Evolutionary conservation across 1,284 basidiomycete species (phyloP).

Genomic region (Irpex rosettiformis): DNA sequence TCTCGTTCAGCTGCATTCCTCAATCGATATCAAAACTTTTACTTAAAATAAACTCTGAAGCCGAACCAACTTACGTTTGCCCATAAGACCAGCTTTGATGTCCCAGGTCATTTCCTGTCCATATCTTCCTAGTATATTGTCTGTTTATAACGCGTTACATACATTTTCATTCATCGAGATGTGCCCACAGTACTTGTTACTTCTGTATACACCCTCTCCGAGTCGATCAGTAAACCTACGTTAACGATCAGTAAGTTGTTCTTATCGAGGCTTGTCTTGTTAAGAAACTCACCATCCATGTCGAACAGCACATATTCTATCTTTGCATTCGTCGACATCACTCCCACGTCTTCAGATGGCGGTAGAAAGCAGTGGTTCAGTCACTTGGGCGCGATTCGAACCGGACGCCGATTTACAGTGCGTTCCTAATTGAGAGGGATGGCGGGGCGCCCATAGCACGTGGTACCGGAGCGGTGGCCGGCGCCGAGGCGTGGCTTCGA

Average conservation of each 20-base stretch:
- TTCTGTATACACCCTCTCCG: slow-evolving; percentile 69
- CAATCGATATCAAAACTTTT: not conserved
- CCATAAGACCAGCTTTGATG: slow-evolving; percentile 81
- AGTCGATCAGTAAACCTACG: slow-evolving; percentile 61
- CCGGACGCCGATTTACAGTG: not conserved
- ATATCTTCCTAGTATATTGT: slow-evolving; percentile 68
- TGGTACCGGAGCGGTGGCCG: not conserved
- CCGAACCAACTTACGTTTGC: slow-evolving; percentile 58
- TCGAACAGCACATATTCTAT: slow-evolving; percentile 79
- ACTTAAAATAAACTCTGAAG: not conserved
- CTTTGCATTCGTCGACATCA: slow-evolving; percentile 12
- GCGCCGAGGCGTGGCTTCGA: slow-evolving; percentile 2
- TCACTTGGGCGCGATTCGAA: not conserved
- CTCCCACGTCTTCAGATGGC: not conserved
- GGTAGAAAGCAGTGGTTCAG: slow-evolving; percentile 29
- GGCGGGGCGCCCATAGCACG: slow-evolving; percentile 1
- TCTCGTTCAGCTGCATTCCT: slow-evolving; percentile 59
- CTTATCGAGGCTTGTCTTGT: slow-evolving; percentile 2
- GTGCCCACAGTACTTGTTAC: slow-evolving; percentile 55
- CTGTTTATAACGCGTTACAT: slow-evolving; percentile 29
- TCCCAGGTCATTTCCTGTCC: slow-evolving; percentile 80
- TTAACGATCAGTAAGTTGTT: slow-evolving; percentile 1
- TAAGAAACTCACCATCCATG: slow-evolving; percentile 62
- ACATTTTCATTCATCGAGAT: not conserved
- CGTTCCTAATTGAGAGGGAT: not conserved